A percentile compares a stretch with the other conserved stretches of the same genome.
Conservation (phyloP, 225 moss, liverwort and hornwort species). For the Pseudoscleropodium purum region DNA sequence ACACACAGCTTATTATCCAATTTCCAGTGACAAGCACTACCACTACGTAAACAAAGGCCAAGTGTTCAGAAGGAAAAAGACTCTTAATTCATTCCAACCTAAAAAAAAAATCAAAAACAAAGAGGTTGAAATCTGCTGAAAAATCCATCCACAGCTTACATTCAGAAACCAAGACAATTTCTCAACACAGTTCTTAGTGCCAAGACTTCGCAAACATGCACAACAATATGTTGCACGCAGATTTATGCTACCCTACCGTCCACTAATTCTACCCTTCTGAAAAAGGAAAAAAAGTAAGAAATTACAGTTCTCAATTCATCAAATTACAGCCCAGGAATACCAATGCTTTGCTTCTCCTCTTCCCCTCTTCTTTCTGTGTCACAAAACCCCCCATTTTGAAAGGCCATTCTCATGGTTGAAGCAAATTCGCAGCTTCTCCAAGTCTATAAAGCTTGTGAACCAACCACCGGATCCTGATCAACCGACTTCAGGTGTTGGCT, state of each 20-base stretch:
- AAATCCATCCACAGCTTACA: background rate
- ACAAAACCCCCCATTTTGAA: background rate
- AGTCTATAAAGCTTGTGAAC: background rate
- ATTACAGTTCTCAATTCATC: background rate
- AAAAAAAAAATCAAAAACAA: background rate
- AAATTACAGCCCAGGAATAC: background rate
- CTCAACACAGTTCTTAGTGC: background rate
- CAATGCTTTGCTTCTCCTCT: background rate
- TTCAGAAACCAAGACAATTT: background rate
- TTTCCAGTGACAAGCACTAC: background rate
- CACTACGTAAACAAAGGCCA: background rate
- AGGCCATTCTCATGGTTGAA: background rate
- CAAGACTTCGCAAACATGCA: background rate
- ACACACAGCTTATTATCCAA: too few relatives aligned
- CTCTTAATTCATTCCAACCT: background rate
- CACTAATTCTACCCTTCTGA: background rate
- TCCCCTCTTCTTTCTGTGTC: background rate
- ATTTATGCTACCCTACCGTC: background rate
- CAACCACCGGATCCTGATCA: background rate
- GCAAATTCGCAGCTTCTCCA: background rate
- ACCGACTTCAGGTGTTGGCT: background rate
- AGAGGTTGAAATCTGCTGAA: background rate
- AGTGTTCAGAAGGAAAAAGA: background rate
- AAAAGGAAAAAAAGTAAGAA: background rate
- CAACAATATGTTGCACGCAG: background rate